phyloP scores from a whole-genome alignment of 441 rosid genomes.

The Erodium trifolium region DNA sequence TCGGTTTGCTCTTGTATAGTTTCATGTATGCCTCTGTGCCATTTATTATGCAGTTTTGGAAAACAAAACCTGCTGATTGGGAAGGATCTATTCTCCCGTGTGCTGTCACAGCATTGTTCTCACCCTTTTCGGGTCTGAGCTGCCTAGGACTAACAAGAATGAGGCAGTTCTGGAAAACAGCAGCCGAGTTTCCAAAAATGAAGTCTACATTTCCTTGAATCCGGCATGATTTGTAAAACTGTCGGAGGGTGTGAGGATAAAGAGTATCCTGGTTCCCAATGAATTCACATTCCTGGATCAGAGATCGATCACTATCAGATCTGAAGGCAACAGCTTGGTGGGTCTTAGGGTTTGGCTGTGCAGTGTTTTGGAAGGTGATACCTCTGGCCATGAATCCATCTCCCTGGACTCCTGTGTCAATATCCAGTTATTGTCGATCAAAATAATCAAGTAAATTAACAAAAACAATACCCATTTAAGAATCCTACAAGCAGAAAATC shows the following conservation, averaged over 20 bases:
- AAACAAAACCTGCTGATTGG: slow-evolving; percentile 66
- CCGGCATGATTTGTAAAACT: slow-evolving; percentile 70
- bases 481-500: too few relatives aligned
- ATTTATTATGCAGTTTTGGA: slow-evolving; percentile 58
- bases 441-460: too few relatives aligned
- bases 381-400: slow-evolving; percentile 93
- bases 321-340: slow-evolving; percentile 92
- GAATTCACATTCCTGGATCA: slow-evolving; percentile 74
- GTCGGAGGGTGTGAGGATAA: slow-evolving; percentile 82
- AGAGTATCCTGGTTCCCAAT: slow-evolving; percentile 85
- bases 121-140: slow-evolving; percentile 54
- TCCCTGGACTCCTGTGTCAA: slow-evolving; percentile 53
- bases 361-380: slow-evolving; percentile 54
- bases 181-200: slow-evolving; percentile 83
- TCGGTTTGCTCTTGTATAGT: slow-evolving; percentile 45
- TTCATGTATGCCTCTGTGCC: slow-evolving; percentile 72
- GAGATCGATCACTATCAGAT: slow-evolving; percentile 72
- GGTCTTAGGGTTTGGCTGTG: slow-evolving; percentile 34
- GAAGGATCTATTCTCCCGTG: slow-evolving; percentile 86
- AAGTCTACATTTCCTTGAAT: slow-evolving; percentile 83
- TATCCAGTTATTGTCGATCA: too few relatives aligned
- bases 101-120: slow-evolving; percentile 64
- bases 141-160: slow-evolving; percentile 56
- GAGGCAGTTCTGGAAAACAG: slow-evolving; percentile 55
- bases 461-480: too few relatives aligned